Evolutionary conservation across 306 rosid species (phyloP), one percentile per base, ranked within the genome.

Genomic region (Acmispon strigosus): DNA sequence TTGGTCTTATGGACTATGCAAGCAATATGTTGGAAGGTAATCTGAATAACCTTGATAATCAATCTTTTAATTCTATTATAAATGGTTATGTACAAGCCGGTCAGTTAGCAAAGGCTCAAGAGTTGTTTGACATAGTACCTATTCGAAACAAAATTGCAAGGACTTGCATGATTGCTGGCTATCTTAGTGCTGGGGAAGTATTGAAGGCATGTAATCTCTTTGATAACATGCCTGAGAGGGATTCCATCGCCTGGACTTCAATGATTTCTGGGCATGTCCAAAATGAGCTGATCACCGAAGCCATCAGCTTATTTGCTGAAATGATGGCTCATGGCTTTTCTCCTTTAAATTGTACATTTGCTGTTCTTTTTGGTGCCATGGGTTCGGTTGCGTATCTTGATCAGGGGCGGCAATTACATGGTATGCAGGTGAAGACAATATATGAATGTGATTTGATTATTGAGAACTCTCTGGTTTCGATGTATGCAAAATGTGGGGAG

Each of bases 401-500:
- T 73, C 75, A 69, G 52, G 97, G 97, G 49, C 76, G 62, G 71
- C 91, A 91, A 66, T 61, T 88, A 52, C 97, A 91, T 73, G 73
- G 83, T 81, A 71, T 86, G 77, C 68, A 74, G 82, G 41, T 75
- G 4, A 91, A 91, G 85, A 80, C 91, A 29, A 62, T 76, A 15
- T 29, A 49, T 70, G 85, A 72, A 17, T 22, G 20, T 73, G 96
- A 86, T 66, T 68, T 87, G 84, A 72, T 86, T 80, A 81, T 82
- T 50, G 88, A 84, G 67, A 91, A 88, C 64, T 86, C 97, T 71
- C 77, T 91, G 15, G 79, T 91, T 52, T 84, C 92, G 16, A 88
- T 91, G 96, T 91, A 91, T 56, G 83, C 96, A 37, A 91, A 88
- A 80, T 85, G 91, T 60, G 97, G 97, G 78, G 92, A 78, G 81